Conservation (phyloP, 2,329 filamentous ascomycete genomes). For the Thermoascus crustaceus region DNA sequence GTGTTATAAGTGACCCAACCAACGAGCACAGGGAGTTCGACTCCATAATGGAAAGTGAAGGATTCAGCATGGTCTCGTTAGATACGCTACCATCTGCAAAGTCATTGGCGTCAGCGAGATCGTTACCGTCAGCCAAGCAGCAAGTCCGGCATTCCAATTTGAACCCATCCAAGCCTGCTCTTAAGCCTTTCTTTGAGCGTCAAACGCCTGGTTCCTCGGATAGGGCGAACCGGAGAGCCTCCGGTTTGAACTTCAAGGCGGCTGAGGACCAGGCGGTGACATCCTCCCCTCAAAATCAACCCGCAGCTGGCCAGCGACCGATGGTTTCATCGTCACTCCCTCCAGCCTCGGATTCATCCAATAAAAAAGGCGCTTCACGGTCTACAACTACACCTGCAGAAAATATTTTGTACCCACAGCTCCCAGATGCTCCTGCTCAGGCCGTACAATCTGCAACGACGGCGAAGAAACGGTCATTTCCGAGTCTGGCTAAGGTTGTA, state of each 20-base stretch:
- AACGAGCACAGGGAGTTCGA: conserved; percentile 43
- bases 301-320: background rate
- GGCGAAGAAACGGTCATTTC: conserved; percentile 14
- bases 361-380: conserved; percentile 3
- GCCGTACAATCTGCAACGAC: conserved; percentile 3
- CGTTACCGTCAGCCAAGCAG: conserved; percentile 43
- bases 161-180: conserved; percentile 16
- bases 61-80: conserved; percentile 51
- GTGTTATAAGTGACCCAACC: conserved; percentile 24
- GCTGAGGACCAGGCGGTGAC: background rate
- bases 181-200: conserved; percentile 21
- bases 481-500: conserved; percentile 26
- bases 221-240: conserved; percentile 4
- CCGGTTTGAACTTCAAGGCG: background rate
- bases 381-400: conserved; percentile 7
- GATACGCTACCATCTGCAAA: conserved; percentile 45
- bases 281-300: background rate
- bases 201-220: conserved; percentile 17
- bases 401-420: conserved; percentile 5
- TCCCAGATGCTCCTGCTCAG: conserved; percentile 12
- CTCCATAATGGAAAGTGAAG: conserved; percentile 50
- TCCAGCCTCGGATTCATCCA: background rate
- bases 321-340: background rate
- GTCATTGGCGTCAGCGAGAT: too few species aligned
- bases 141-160: conserved; percentile 28